Base-by-base conservation (phyloP, 805 yeast species). In the Myxozyma udenii region DNA sequence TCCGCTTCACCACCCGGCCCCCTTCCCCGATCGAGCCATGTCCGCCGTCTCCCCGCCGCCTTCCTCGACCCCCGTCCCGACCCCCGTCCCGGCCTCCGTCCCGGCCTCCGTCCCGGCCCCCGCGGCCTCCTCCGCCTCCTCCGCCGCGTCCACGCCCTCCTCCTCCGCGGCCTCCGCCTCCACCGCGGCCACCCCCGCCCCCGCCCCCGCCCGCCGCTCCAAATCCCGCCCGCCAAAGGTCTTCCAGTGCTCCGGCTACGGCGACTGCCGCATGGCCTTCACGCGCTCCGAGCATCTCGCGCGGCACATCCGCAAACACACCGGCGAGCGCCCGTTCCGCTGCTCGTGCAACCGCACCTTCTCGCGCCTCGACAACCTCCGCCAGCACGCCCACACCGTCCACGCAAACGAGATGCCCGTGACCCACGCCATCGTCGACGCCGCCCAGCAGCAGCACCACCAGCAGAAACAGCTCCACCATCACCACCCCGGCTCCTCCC, bases 221-320 rank as follows among this genome's bases (percentile, higher is more conserved):
- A 61, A 61, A 42, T 53, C 68, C 28, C 66, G 66, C 61, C 61
- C 68, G 53, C 71, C 73, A 9, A 72, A 73, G 54, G 78, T 85
- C 21, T 89, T 89, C 69, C 89, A 82, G 64, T 89, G 97, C 68
- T 73, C 84, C 0, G 96, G 95, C 2, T 90, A 78, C 65, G 87
- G 87, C 19, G 89, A 84, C 60, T 89, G 97, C 69, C 74, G 73
- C 50, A 89, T 90, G 95, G 78, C 90, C 4, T 89, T 89, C 68
- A 86, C 95, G 2, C 75, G 97, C 44, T 84, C 93, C 6, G 97
- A 90, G 66, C 97, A 90, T 69, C 75, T 89, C 61, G 95, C 96
- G 1, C 75, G 97, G 53, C 97, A 89, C 71, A 84, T 90, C 48
- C 73, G 96, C 52, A 90, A 89, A 63, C 97, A 89, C 67, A 90